Evolutionary conservation across 1,139 yeast species (phyloP).

Genomic region (Hanseniaspora gamundiae): DNA sequence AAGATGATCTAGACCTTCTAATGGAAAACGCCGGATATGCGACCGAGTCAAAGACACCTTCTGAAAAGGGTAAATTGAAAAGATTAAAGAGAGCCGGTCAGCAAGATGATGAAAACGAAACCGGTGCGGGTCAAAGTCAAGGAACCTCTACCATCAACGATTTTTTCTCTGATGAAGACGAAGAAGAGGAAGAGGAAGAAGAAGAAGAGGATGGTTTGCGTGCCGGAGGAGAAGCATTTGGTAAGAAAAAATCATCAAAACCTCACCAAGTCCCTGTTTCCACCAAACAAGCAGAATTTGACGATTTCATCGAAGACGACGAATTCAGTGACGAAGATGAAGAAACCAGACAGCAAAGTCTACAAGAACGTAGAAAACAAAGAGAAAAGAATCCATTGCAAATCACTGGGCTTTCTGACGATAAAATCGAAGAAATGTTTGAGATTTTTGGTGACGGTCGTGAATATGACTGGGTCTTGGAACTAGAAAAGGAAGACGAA

Average conservation of each 20-base stretch:
- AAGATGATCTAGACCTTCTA: conserved; percentile 85
- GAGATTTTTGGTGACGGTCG: conserved; percentile 97
- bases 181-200: conserved; percentile 32
- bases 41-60: conserved; percentile 26
- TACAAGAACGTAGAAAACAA: conserved; percentile 28
- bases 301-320: conserved; percentile 94
- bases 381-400: conserved; percentile 39
- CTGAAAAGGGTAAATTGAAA: conserved; percentile 47
- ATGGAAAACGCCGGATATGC: conserved; percentile 79
- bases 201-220: conserved; percentile 27
- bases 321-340: conserved; percentile 89
- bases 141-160: conserved; percentile 44
- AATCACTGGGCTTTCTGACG: conserved; percentile 75
- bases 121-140: conserved; percentile 3
- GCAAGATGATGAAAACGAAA: conserved; percentile 28
- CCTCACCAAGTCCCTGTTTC: conserved; percentile 7
- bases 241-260: conserved; percentile 3
- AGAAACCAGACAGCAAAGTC: conserved; percentile 34
- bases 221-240: conserved; percentile 13
- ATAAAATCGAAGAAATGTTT: conserved; percentile 80
- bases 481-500: conserved; percentile 60
- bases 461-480: conserved; percentile 96
- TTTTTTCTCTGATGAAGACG: conserved; percentile 80
- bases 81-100: conserved; percentile 64
- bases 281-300: conserved; percentile 60